These are phyloP conservation scores for Pholiota adiposa DNA, from an alignment of 1,284 basidiomycete species.

Conservation along the genomic window DNA sequence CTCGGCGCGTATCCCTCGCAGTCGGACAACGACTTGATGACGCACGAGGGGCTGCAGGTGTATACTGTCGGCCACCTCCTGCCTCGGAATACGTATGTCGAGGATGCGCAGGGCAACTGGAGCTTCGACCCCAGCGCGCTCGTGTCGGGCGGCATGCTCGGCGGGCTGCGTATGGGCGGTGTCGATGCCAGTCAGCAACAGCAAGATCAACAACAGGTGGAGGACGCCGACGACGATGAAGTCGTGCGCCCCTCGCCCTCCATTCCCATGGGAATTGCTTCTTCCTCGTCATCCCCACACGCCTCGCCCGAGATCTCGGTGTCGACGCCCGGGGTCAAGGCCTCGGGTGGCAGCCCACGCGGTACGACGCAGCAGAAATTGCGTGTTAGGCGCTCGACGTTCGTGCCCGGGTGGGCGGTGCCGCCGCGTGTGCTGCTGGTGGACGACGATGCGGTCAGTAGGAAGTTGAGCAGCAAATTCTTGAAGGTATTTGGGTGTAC, in stretches of 20 bases:
- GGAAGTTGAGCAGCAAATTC: slow-evolving; percentile 90
- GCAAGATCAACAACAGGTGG: slow-evolving; percentile 6
- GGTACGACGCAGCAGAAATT: slow-evolving; percentile 42
- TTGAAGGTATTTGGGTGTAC: slow-evolving; percentile 95
- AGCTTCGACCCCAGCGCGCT: slow-evolving; percentile 43
- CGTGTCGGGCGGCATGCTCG: slow-evolving; percentile 14
- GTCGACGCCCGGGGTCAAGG: not conserved
- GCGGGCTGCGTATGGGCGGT: slow-evolving; percentile 11
- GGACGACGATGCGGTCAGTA: slow-evolving; percentile 93
- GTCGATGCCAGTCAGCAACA: slow-evolving; percentile 17
- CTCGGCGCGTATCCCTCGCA: not conserved
- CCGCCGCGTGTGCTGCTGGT: slow-evolving; percentile 89
- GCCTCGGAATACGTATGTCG: slow-evolving; percentile 52
- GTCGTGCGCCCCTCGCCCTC: slow-evolving; percentile 28
- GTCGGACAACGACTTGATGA: slow-evolving; percentile 19
- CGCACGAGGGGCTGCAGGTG: slow-evolving; percentile 75
- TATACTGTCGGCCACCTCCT: slow-evolving; percentile 83
- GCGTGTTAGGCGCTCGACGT: slow-evolving; percentile 73
- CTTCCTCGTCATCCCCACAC: slow-evolving; percentile 8
- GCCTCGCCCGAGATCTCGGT: slow-evolving; percentile 8
- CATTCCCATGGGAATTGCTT: not conserved
- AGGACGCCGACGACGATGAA: slow-evolving; percentile 27
- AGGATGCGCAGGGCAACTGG: slow-evolving; percentile 64
- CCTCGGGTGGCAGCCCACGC: slow-evolving; percentile 1
- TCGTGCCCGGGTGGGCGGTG: slow-evolving; percentile 89